Conservation (phyloP, 192 early-diverging fungal species). For the Lunasporangiospora selenospora region DNA sequence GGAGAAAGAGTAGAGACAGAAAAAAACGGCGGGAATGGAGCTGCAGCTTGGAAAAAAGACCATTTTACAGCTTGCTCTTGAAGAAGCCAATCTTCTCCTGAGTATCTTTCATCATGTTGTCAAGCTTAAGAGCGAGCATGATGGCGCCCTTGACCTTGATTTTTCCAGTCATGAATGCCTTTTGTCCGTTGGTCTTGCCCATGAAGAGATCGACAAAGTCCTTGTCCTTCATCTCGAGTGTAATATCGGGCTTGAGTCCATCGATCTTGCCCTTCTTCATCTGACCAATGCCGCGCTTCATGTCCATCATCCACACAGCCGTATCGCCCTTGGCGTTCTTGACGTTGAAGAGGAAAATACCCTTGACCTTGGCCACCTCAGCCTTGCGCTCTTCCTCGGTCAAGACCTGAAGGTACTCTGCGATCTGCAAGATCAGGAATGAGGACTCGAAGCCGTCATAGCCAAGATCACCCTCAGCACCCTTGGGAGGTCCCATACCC, state of each 20-base stretch:
- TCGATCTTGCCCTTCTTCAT: conserved; percentile 70
- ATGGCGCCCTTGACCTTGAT: conserved; percentile 85
- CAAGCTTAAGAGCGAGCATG: conserved; percentile 77
- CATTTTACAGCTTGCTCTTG: conserved; percentile 61
- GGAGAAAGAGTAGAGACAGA: no score
- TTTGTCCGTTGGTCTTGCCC: conserved; percentile 89
- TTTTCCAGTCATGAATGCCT: conserved; percentile 92
- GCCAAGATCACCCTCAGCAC: conserved; percentile 28
- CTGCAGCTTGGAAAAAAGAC: no score
- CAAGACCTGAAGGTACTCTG: conserved; percentile 33
- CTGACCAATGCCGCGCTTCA: conserved; percentile 76
- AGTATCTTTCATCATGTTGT: conserved; percentile 69
- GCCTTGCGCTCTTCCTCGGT: conserved; percentile 42
- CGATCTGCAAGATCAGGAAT: conserved; percentile 40
- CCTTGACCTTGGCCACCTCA: conserved; percentile 64
- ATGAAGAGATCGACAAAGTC: conserved; percentile 87
- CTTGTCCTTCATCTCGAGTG: conserved; percentile 74
- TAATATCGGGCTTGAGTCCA: conserved; percentile 74
- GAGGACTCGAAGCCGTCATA: conserved; percentile 45
- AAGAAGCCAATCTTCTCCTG: conserved; percentile 53
- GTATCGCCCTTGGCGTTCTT: conserved; percentile 72
- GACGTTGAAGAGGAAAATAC: conserved; percentile 88
- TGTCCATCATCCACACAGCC: conserved; percentile 86
- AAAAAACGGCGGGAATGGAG: no score
- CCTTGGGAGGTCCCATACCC: conserved; percentile 41